These are phyloP conservation scores for Pterocarpus santalinus DNA, from an alignment of 306 rosid species.

Conservation along the genomic window DNA sequence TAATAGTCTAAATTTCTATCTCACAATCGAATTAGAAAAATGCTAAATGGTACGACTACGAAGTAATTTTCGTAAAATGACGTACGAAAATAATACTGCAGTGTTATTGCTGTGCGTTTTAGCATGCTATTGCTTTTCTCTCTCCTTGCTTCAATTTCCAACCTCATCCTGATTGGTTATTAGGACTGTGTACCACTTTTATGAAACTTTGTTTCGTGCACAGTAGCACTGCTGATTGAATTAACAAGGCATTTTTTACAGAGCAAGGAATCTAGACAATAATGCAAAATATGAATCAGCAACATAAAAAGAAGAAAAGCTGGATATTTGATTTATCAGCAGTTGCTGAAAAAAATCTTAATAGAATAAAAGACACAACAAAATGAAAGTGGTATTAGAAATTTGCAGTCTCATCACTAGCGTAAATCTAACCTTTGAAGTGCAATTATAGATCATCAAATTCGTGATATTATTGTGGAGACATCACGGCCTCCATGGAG, in stretches of 20 bases:
- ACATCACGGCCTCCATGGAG: too few species aligned
- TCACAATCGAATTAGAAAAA: not conserved
- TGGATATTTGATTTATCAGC: constrained; percentile 19
- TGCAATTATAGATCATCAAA: constrained; percentile 42
- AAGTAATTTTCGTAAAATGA: too few species aligned
- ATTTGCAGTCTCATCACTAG: constrained; percentile 1
- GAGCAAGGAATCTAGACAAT: constrained; percentile 15
- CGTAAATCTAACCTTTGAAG: not conserved
- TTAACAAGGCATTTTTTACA: constrained; percentile 3
- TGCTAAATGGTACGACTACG: too few species aligned
- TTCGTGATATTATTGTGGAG: constrained; percentile 2
- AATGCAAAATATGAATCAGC: constrained; percentile 11
- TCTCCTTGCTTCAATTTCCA: too few species aligned
- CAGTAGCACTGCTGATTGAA: not conserved
- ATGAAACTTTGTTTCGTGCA: too few species aligned
- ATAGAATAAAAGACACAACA: constrained; percentile 16
- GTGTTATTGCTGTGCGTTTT: too few species aligned
- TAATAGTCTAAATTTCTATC: constrained; percentile 36
- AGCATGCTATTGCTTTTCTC: too few species aligned
- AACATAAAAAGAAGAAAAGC: not conserved
- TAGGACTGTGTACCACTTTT: too few species aligned
- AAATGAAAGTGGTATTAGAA: not conserved
- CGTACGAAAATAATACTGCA: too few species aligned
- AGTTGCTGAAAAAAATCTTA: not conserved
- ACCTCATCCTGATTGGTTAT: too few species aligned